Conservation (phyloP, 176 grass and related monocot species). For the Otatea glauca region DNA sequence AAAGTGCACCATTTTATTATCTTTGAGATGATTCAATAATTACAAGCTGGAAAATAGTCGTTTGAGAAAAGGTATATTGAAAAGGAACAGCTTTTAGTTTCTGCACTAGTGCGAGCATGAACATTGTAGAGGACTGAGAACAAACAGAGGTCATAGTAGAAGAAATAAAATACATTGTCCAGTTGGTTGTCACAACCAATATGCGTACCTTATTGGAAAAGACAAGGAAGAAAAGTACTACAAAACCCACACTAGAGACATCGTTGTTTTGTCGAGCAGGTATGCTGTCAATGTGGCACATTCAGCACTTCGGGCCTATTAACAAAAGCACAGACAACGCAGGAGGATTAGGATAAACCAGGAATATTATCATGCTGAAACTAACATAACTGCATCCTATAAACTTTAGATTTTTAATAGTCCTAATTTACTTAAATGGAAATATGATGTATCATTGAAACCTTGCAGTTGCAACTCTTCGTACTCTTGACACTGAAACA, state of each 20-base stretch:
- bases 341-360: conserved; percentile 29
- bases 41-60: conserved; percentile 12
- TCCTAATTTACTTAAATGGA: background rate
- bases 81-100: conserved; percentile 23
- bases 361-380: background rate
- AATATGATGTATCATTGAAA: background rate
- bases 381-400: background rate
- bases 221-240: conserved; percentile 40
- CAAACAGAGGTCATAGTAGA: conserved; percentile 8
- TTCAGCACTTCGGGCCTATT: conserved; percentile 58
- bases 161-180: conserved; percentile 34
- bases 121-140: conserved; percentile 25
- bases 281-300: background rate
- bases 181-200: conserved; percentile 47
- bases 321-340: conserved; percentile 8
- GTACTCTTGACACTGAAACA: background rate
- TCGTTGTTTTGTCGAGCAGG: conserved; percentile 39
- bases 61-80: conserved; percentile 19
- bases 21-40: background rate
- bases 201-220: conserved; percentile 49
- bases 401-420: conserved; percentile 1
- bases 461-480: background rate
- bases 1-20: background rate
- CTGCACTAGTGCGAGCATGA: conserved; percentile 15
- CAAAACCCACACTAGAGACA: conserved; percentile 31